Base-by-base conservation (phyloP, 257 asterid genomes). In the Solanum arcanum region DNA sequence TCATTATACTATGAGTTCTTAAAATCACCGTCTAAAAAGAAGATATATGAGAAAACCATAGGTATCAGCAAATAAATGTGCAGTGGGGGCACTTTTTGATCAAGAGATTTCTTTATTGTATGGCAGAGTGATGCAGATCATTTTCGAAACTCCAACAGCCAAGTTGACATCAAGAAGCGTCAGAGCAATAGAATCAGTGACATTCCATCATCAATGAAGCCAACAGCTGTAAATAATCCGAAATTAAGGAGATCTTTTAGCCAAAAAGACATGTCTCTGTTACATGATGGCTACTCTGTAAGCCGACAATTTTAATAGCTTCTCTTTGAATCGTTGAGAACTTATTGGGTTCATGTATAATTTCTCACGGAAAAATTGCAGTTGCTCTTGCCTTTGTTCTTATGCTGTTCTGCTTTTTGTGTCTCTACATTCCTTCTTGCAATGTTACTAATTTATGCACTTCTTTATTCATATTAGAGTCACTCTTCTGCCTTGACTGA, bases 251-350 rank as follows among this genome's bases (percentile, higher is more conserved):
- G 95, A 86, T 93, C 98, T 86, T 88, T 89, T 83, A 93, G 94
- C 92, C 95, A 91, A 85, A 92, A 90, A 86, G 91, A 95, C 88
- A 87, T 92, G 69, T 89, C 92, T 35, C 88, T 49, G 44, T 84
- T 91, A 86, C 93, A 87, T 88, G 98, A 96, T 89, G 97, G 94
- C 85, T 94, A 93, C 91, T 96, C 99, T 86, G 99, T 96, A 94
- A 93, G 98, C 9, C 12, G 15, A 29, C 46, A 31, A 20, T 18
- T 81, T 27, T 29, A 49, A 31, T 49, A 18, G 10, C 20, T 81
- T 49, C 27, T 80, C 46, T 81, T 81, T 81, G 46, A 81, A 11
- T 81, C 18, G 69, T 49, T 49, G 85, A 16, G 84, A 81, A 18
- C 69, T 49, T 81, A 47, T 31, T 81, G 18, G 20, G 31, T 49